Base-by-base conservation (phyloP, 768 basidiomycete species). In the Amanita pallidorosea region DNA sequence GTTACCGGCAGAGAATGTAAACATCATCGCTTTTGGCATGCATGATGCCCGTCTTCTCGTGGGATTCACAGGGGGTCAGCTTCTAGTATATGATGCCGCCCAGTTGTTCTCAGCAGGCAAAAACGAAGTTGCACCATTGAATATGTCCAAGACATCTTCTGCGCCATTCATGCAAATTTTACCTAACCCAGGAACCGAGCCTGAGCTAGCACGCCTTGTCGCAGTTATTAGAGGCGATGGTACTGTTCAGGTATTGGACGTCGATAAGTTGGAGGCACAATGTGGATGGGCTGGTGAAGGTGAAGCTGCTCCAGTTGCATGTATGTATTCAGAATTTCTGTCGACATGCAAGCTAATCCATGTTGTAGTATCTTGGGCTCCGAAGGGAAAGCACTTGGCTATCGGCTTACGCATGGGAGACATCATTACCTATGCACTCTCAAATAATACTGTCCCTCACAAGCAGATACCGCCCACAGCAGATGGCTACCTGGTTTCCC, bases 371-470 rank as follows among this genome's bases (percentile, higher is more conserved):
- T 77, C 84, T 11, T 91, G 88, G 88, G 90, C 88, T 3, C 85
- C 88, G 1, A 88, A 88, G 62, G 88, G 88, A 41, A 91, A 88
- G 60, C 88, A 90, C 51, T 70, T 91, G 37, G 86, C 85, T 1
- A 75, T 91, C 42, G 88, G 83, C 20, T 65, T 88, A 13, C 76
- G 76, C 55, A 73, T 71, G 17, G 87, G 88, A 2, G 82, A 84
- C 49, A 81, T 90, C 35, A 61, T 86, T 37, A 80, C 85, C 0
- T 89, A 79, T 60, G 71, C 75, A 35, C 72, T 82, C 20, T 69
- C 69, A 9, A 77, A 79, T 50, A 77, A 77, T 8, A 65, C 74
- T 5, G 65, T 68, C 2, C 70, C 72, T 5, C 79, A 85, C 58
- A 79, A 73, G 45, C 75, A 79, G 55, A 70, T 88, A 34, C 83